A percentile compares a stretch with the other conserved stretches of the same genome.
These are phyloP conservation scores for Capsella bursapastoris DNA, from an alignment of 345 rosid genomes.

Conservation along the genomic window DNA sequence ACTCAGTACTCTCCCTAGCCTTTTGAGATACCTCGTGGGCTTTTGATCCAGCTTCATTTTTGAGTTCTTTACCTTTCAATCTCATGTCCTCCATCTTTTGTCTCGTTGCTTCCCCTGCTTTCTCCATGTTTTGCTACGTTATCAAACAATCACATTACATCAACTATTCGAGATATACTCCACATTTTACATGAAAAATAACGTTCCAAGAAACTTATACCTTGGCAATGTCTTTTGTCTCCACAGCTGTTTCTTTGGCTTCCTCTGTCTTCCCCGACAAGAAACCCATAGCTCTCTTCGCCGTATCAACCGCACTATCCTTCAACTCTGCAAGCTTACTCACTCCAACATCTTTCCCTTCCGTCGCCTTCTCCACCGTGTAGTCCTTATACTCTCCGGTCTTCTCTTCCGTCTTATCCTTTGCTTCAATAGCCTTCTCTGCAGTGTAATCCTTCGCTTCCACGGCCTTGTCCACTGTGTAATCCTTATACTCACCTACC, in stretches of 20 bases:
- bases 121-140: constrained; percentile 47
- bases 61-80: constrained; percentile 45
- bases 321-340: constrained; percentile 54
- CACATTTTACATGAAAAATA: not conserved
- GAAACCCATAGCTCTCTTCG: constrained; percentile 58
- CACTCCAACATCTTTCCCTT: constrained; percentile 46
- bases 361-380: constrained; percentile 41
- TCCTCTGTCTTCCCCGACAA: constrained; percentile 64
- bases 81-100: constrained; percentile 61
- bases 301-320: constrained; percentile 62
- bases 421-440: constrained; percentile 38
- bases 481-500: constrained; percentile 37
- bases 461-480: constrained; percentile 29
- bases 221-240: constrained; percentile 52
- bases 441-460: constrained; percentile 35
- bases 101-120: constrained; percentile 57
- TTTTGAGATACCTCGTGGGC: constrained; percentile 27
- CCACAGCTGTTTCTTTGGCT: constrained; percentile 54
- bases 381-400: constrained; percentile 39
- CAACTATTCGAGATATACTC: not conserved
- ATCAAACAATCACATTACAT: not conserved
- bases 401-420: constrained; percentile 39
- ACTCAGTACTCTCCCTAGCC: constrained; percentile 18
- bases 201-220: constrained; percentile 12
- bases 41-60: constrained; percentile 41